Conservation (phyloP, 805 yeast species). For the Ogataea nitratoaversa region DNA sequence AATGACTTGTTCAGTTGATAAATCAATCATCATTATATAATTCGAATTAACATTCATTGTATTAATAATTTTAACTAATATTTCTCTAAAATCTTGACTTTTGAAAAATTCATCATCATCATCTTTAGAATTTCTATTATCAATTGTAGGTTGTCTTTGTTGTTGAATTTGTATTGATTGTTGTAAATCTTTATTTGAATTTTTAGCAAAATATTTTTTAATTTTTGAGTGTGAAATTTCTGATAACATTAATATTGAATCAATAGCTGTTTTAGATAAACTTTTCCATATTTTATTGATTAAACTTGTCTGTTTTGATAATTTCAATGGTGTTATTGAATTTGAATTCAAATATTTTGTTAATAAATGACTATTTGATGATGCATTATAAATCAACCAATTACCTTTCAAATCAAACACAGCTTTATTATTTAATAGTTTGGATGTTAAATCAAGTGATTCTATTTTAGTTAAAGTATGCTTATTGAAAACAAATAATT, state of each 20-base stretch:
- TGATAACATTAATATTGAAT: slow-evolving; percentile 33
- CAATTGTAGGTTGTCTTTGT: neutral
- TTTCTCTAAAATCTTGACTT: slow-evolving; percentile 21
- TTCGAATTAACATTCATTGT: slow-evolving; percentile 26
- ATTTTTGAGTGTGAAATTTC: slow-evolving; percentile 45
- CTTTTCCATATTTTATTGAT: slow-evolving; percentile 44
- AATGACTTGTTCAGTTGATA: slow-evolving; percentile 35
- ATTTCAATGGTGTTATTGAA: slow-evolving; percentile 39
- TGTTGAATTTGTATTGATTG: slow-evolving; percentile 1
- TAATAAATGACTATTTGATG: slow-evolving; percentile 33
- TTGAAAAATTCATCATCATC: slow-evolving; percentile 11
- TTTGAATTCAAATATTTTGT: slow-evolving; percentile 9
- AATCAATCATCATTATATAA: slow-evolving; percentile 45
- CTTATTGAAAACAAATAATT: slow-evolving; percentile 10
- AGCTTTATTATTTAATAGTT: slow-evolving; percentile 32
- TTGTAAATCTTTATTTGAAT: neutral
- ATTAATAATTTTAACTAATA: slow-evolving; percentile 25
- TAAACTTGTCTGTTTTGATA: slow-evolving; percentile 45
- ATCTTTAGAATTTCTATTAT: slow-evolving; percentile 1
- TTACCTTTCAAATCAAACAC: slow-evolving; percentile 46
- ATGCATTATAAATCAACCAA: slow-evolving; percentile 47
- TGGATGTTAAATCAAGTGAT: slow-evolving; percentile 6
- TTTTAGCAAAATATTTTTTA: slow-evolving; percentile 32
- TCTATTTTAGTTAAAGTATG: neutral
- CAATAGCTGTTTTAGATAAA: slow-evolving; percentile 50